Evolutionary conservation across 2,329 filamentous ascomycete species (phyloP).

Genomic region (Laburnicola sp.): DNA sequence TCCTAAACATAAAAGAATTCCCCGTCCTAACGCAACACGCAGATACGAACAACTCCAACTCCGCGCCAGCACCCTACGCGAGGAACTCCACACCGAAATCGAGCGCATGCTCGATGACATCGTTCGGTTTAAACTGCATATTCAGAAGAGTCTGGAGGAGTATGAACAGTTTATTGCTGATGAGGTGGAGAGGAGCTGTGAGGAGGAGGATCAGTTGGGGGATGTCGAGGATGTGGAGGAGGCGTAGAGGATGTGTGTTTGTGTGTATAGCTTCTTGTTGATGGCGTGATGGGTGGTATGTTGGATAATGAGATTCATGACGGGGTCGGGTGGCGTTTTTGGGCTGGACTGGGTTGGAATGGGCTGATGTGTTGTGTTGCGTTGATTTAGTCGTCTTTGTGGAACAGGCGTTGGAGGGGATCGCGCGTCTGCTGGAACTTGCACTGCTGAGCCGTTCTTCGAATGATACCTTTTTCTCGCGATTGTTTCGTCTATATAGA

Average conservation of each 20-base stretch:
- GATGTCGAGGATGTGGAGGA: conserved; percentile 35
- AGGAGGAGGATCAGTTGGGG: conserved; percentile 51
- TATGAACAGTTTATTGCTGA: conserved; percentile 93
- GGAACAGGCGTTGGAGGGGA: no score
- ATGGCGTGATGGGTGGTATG: neutral
- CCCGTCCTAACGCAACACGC: no score
- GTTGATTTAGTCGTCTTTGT: neutral
- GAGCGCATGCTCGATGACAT: conserved; percentile 96
- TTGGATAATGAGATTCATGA: conserved; percentile 7
- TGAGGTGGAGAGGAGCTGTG: conserved; percentile 73
- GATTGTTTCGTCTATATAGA: neutral
- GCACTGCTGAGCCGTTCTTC: neutral
- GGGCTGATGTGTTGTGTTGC: neutral
- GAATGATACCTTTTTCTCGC: conserved; percentile 7
- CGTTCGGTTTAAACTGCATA: conserved; percentile 97
- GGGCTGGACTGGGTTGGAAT: neutral
- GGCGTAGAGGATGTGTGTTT: conserved; percentile 10
- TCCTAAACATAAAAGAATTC: no score
- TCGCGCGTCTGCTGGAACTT: no score
- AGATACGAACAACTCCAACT: conserved; percentile 93
- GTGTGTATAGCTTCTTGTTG: neutral
- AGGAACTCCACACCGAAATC: conserved; percentile 96
- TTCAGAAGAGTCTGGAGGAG: conserved; percentile 89
- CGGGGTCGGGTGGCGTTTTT: neutral
- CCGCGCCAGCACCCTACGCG: conserved; percentile 78